Conservation (phyloP, 78 protist genomes). For the Protostelium mycophagum region DNA sequence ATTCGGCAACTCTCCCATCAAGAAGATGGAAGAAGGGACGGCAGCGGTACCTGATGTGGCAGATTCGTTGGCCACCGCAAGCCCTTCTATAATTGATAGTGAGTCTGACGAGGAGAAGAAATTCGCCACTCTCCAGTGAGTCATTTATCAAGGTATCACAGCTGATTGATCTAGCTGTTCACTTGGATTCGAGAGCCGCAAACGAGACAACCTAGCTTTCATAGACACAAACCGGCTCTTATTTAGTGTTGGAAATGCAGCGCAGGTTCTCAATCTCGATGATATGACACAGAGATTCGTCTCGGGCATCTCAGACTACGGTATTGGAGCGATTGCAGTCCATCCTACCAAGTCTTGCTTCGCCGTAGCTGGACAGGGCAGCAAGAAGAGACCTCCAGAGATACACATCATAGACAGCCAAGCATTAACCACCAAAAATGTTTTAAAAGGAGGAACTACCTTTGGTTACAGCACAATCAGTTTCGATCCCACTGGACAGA, state of each 20-base stretch:
- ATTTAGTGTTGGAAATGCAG: not conserved
- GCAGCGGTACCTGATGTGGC: too few species aligned
- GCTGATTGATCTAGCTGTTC: not conserved
- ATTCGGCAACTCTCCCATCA: too few species aligned
- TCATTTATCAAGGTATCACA: not conserved
- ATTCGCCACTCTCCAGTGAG: not conserved
- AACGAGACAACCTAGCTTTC: not conserved
- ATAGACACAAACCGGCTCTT: not conserved
- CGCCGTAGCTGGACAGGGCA: constrained; percentile 57
- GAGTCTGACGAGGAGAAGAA: too few species aligned
- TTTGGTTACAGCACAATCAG: constrained; percentile 13
- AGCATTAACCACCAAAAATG: constrained; percentile 17
- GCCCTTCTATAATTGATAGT: too few species aligned
- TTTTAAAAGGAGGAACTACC: constrained; percentile 47
- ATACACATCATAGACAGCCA: constrained; percentile 32
- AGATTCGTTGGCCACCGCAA: too few species aligned
- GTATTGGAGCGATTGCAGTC: not conserved
- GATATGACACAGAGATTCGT: not conserved
- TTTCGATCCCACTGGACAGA: constrained; percentile 39
- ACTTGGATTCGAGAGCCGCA: not conserved
- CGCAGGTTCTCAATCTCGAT: not conserved
- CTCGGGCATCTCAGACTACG: not conserved
- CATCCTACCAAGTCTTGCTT: constrained; percentile 2
- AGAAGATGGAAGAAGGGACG: too few species aligned
- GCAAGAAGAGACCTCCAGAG: constrained; percentile 11